Conservation (phyloP, 2,329 filamentous ascomycete genomes). For the Colletotrichum coccodes region DNA sequence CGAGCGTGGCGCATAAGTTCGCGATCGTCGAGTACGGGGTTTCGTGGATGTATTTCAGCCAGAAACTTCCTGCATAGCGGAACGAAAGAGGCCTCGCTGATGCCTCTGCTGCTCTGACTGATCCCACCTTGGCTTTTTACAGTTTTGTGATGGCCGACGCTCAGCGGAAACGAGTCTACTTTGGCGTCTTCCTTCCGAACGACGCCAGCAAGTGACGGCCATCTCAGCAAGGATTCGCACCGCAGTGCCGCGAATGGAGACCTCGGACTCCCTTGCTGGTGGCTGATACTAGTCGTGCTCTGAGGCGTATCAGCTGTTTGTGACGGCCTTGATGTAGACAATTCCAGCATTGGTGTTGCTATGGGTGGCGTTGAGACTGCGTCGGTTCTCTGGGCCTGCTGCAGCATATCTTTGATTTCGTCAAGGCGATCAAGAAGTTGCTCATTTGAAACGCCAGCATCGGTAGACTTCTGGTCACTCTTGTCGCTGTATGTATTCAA, state of each 20-base stretch:
- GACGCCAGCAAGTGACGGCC: constrained; percentile 23
- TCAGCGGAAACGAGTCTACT: constrained; percentile 29
- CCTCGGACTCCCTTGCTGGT: neutral
- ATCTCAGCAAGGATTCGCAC: constrained; percentile 31
- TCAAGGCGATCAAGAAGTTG: constrained; percentile 1
- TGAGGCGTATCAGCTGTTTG: neutral
- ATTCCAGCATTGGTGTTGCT: no score
- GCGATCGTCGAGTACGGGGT: constrained; percentile 36
- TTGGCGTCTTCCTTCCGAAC: constrained; percentile 11
- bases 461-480: neutral
- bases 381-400: neutral
- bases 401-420: constrained; percentile 20
- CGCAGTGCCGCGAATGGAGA: neutral
- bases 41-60: constrained; percentile 35
- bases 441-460: neutral
- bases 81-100: constrained; percentile 23
- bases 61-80: constrained; percentile 34
- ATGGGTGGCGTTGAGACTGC: no score
- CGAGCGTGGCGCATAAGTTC: constrained; percentile 35
- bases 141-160: neutral
- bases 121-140: neutral
- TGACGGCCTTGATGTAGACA: no score
- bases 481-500: no score
- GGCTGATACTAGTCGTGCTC: neutral
- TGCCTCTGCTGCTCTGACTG: neutral